Evolutionary conservation across 305 asterid species (phyloP), one percentile per base, ranked within the genome.

Genomic region (Fraxinus greggii): DNA sequence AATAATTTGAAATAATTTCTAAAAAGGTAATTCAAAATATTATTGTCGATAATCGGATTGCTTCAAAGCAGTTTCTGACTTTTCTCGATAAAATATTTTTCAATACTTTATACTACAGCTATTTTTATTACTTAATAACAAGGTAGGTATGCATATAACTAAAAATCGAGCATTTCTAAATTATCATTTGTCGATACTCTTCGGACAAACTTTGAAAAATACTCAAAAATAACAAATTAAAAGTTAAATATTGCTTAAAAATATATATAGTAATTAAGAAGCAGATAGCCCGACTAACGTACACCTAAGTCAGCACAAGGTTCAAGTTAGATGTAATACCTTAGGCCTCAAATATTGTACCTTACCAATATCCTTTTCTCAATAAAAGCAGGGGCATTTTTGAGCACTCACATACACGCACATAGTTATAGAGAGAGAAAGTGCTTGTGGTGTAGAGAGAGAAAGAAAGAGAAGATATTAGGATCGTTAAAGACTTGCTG

Each of bases 401-500:
- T 32, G 35, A 85, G 79, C 84, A 45, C 70, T 48, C 76, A 5
- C 42, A 21, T 7, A 78, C 19, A 63, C 72, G 26, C 72, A 76
- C 67, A 77, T 26, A 33, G 36, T 36, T 45, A 81, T 78, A 76
- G 84, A 67, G 84, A 56, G 54, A 74, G 21, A 83, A n/a, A 24
- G 72, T 7, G 45, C 56, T 73, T 6, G 76, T 7, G 81, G 12
- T 79, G 45, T 24, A 40, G 82, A 80, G 82, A 78, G 85, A 72
- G 82, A 77, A 10, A 38, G 17, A 42, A 23, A 0, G 56, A 24
- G 40, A 78, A n/a, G 79, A 59, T 54, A 75, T 84, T 1, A 15
- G 23, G 33, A 72, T 72, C 56, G 84, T 74, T 70, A 24, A 74
- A 31, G 86, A 80, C 51, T 78, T 13, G 38, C 82, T 54, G 85